Evolutionary conservation across 2,329 filamentous ascomycete genomes (phyloP), one percentile per base, ranked within the genome.

Genomic region (Emericellopsis atlantica): DNA sequence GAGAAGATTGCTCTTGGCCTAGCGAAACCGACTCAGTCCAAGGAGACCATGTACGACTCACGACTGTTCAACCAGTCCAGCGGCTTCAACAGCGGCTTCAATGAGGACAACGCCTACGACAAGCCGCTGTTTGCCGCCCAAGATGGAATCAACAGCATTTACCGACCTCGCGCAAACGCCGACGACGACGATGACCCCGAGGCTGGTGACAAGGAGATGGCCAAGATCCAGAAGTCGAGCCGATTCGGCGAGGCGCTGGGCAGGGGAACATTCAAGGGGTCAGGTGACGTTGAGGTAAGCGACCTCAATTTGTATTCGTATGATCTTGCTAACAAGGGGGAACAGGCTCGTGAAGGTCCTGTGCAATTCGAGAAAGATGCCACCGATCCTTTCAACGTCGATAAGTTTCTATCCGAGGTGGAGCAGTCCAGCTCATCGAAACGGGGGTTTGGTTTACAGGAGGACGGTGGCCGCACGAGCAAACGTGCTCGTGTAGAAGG

Each of bases 31-130:
- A 95, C 92, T 4, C 84, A 92, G 56, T 84, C 81, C 39, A 82
- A 82, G 42, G 92, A 98, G 60, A 81, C 84, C 21, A 96, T 96
- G 92, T 98, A 93, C 66, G 92, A 98, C 64, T 93, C 88, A 2
- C 74, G 92, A 33, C 65, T 98, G 24, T 98, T 98, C 65, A 95
- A 96, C 63, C 87, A 94, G 63, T 83, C 80, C 6, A 89, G 84
- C 51, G 92, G 92, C 0, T 93, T 98, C 57, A 82, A 88, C 50
- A 76, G 80, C 40, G 92, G 90, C 1, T 88, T 95, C 72, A 98
- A 98, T 60, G 92, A 98, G 60, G 92, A 98, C 59, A 92, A 98
- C 55, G 79, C 81, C 1, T 98, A 96, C 65, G 92, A 96, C 60
- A 96, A 96, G 64, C 92, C 92, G 16, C 69, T 98, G 7, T 98